These are phyloP conservation scores for Dimargaris xerosporica DNA, from an alignment of 192 early-diverging fungal genomes.

Conservation along the genomic window DNA sequence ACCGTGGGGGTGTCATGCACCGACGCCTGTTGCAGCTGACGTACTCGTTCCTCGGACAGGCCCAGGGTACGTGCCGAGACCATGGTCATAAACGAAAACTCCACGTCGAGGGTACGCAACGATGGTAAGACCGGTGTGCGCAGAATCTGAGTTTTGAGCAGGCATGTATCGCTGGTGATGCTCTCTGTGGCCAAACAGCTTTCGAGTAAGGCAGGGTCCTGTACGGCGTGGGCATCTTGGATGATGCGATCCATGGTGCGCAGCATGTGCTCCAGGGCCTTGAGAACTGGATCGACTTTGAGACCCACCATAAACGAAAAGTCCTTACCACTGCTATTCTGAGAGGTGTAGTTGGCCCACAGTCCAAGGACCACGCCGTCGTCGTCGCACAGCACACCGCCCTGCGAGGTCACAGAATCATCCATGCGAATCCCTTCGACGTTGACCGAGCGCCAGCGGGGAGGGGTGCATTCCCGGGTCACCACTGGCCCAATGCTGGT, in stretches of 20 bases:
- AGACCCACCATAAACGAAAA: slow-evolving; percentile 46
- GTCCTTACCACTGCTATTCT: slow-evolving; percentile 49
- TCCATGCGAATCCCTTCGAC: slow-evolving; percentile 58
- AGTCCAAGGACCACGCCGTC: slow-evolving; percentile 41
- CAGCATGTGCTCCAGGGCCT: slow-evolving; percentile 19
- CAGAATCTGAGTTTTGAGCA: background rate
- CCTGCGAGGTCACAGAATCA: slow-evolving; percentile 46
- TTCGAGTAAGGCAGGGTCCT: too few species aligned
- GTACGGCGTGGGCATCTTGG: too few species aligned
- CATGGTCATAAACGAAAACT: slow-evolving; percentile 13
- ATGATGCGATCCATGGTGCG: too few species aligned
- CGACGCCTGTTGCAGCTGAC: background rate
- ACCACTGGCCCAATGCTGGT: slow-evolving; percentile 41
- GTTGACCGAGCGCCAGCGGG: slow-evolving; percentile 63
- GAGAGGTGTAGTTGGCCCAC: slow-evolving; percentile 59
- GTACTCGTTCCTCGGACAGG: slow-evolving; percentile 8
- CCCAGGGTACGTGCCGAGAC: slow-evolving; percentile 16
- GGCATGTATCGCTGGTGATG: background rate
- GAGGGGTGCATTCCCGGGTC: slow-evolving; percentile 54
- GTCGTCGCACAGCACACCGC: slow-evolving; percentile 44
- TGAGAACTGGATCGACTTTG: slow-evolving; percentile 22
- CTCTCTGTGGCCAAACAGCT: background rate
- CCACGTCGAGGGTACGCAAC: slow-evolving; percentile 18
- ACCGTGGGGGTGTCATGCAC: background rate
- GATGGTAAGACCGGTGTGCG: background rate